Evolutionary conservation across 2,329 filamentous ascomycete species (phyloP).

Genomic region (Coniochaeta ligniaria): DNA sequence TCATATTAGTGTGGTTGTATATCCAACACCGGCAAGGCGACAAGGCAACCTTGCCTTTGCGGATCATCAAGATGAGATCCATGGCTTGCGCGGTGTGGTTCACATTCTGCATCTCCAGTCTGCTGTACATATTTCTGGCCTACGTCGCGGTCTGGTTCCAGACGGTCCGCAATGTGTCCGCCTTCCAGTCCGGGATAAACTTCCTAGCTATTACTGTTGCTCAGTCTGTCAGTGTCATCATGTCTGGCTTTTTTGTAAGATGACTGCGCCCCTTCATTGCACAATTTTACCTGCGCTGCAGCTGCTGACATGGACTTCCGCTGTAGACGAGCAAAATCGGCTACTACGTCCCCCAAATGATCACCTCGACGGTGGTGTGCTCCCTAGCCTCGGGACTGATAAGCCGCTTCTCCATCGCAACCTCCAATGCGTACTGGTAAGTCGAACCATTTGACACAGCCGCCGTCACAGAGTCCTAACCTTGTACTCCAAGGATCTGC

Average conservation of each 20-base stretch:
- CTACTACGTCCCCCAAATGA: constrained; percentile 21
- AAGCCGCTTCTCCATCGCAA: constrained; percentile 11
- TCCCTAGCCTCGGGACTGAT: constrained; percentile 16
- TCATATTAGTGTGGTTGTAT: constrained; percentile 18
- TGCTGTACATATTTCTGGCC: constrained; percentile 5
- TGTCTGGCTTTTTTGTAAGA: background rate
- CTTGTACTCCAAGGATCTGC: constrained; percentile 11
- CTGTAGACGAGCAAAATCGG: constrained; percentile 14
- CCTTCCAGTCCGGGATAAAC: constrained; percentile 19
- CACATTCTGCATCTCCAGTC: constrained; percentile 7
- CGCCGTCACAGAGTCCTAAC: no score
- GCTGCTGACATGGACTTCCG: no score
- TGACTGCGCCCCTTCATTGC: background rate
- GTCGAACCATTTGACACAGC: background rate
- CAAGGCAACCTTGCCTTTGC: constrained; percentile 29
- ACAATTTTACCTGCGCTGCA: background rate
- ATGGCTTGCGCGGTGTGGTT: constrained; percentile 8
- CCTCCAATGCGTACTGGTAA: constrained; percentile 11
- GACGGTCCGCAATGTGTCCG: constrained; percentile 15
- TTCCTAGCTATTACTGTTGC: constrained; percentile 7
- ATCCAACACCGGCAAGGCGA: constrained; percentile 25
- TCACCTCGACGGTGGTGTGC: constrained; percentile 10
- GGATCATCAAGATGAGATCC: constrained; percentile 25
- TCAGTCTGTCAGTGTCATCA: background rate
- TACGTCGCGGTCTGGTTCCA: constrained; percentile 22